Percentiles rank a stretch among this genome's conserved stretches.
Evolutionary conservation across 2,329 filamentous ascomycete species (phyloP).

Genomic region (Pseudogymnoascus sp.): DNA sequence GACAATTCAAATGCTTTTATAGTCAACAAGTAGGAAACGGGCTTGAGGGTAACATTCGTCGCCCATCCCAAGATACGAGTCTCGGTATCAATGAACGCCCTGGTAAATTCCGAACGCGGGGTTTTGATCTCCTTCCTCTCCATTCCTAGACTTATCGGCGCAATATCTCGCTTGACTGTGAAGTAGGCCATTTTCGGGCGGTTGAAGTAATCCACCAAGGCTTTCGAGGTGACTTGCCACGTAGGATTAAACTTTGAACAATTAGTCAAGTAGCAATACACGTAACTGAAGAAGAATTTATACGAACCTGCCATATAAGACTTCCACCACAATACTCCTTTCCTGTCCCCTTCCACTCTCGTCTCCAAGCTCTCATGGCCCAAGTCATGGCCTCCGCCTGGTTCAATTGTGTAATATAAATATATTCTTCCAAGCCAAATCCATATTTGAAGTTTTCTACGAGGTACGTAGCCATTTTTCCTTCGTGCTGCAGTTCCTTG

Average conservation of each 20-base stretch:
- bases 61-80: constrained; percentile 52
- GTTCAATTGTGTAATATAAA: constrained; percentile 61
- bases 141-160: constrained; percentile 3
- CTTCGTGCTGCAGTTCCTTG: constrained; percentile 80
- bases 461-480: constrained; percentile 74
- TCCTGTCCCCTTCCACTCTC: constrained; percentile 63
- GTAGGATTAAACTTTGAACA: constrained; percentile 68
- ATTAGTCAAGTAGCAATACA: constrained; percentile 28
- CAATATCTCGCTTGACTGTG: constrained; percentile 46
- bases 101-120: constrained; percentile 44
- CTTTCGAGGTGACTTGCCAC: constrained; percentile 71
- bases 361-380: constrained; percentile 59
- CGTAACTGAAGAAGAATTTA: constrained; percentile 73
- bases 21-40: constrained; percentile 44
- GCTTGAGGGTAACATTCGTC: constrained; percentile 44
- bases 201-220: constrained; percentile 67
- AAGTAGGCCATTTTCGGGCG: constrained; percentile 70
- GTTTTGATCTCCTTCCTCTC: constrained; percentile 48
- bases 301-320: constrained; percentile 74
- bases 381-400: constrained; percentile 56
- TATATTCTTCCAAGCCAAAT: constrained; percentile 52
- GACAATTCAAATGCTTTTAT: background rate
- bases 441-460: constrained; percentile 74
- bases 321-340: constrained; percentile 65
- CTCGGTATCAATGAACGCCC: constrained; percentile 40